Conservation (phyloP, 805 yeast genomes). For the Schwanniomyces occidentalis region DNA sequence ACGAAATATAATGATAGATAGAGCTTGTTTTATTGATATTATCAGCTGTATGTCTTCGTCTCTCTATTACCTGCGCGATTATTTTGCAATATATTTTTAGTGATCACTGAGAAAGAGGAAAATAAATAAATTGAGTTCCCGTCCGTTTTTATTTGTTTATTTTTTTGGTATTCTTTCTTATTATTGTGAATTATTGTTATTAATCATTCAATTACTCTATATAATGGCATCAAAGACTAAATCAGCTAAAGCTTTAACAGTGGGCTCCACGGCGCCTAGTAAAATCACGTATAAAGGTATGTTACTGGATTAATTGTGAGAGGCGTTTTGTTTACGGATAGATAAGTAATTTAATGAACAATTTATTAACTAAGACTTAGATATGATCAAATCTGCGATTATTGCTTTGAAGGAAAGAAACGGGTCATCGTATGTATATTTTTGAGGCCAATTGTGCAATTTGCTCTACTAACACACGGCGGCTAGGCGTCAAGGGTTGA, state of each 20-base stretch:
- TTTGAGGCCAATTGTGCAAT: not conserved
- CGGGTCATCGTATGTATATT: slow-evolving; percentile 62
- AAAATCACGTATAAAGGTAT: slow-evolving; percentile 50
- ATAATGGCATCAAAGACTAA: slow-evolving; percentile 41
- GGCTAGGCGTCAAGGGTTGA: slow-evolving; percentile 76
- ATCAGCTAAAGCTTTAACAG: slow-evolving; percentile 13
- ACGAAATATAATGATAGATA: no score
- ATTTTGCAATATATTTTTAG: slow-evolving; percentile 5
- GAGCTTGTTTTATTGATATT: no score
- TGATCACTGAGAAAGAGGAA: slow-evolving; percentile 2
- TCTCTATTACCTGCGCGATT: slow-evolving; percentile 3
- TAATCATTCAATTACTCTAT: slow-evolving; percentile 3
- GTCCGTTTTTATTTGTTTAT: slow-evolving; percentile 11
- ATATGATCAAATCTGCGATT: slow-evolving; percentile 69
- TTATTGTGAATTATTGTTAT: no score
- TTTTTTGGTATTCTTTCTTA: no score
- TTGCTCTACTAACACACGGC: slow-evolving; percentile 14
- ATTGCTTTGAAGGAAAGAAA: slow-evolving; percentile 72
- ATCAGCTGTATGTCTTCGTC: not conserved
- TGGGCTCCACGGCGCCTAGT: slow-evolving; percentile 21
- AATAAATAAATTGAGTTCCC: slow-evolving; percentile 2
- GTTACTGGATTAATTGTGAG: slow-evolving; percentile 19
- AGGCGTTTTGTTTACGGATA: slow-evolving; percentile 2
- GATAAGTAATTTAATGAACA: not conserved
- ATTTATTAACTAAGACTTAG: slow-evolving; percentile 28